Base-by-base conservation (phyloP, 225 moss, liverwort and hornwort genomes). In the Polytrichum commune region DNA sequence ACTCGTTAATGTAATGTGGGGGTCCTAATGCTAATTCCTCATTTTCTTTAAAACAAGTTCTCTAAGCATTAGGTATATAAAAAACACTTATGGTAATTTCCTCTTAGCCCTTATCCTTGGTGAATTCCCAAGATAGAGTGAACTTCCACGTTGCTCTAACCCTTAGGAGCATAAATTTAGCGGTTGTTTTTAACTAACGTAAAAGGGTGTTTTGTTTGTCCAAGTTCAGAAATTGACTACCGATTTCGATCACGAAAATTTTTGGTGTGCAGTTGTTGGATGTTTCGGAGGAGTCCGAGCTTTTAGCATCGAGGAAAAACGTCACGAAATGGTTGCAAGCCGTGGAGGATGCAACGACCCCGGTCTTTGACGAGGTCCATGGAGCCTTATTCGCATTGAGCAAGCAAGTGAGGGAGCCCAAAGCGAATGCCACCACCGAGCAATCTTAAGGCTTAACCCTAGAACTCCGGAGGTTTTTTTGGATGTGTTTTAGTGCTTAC, bases 361-460 rank as follows among this genome's bases (percentile, higher is more conserved):
- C 73, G 64, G 32, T 30, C 6, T 73, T 73, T 64, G 64, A 64
- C n/a, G 73, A 73, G 54, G 73, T 54, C 55, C 73, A 73, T 65
- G 62, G 19, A 71, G 7, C 18, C 26, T 5, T 71, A 18, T 62
- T 46, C 4, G 27, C 18, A 8, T 62, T 62, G 26, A 27, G 25
- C 27, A 27, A 62, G 24, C 32, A 71, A 19, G 8, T 62, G 6
- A 71, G 27, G 62, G 38, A 18, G 27, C 19, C n/a, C n/a, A 53
- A 63, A 24, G 33, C 27, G 5, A 29, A 56, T 18, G 29, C 29
- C 6, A 6, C 29, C 29, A 0, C 26, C 26, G 5, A 29, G 29
- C 29, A 29, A 29, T 29, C 29, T 29, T 29, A 29, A 29, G 29
- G 26, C 29, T 29, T 29, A 6, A 6, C 29, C 29, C 29, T 29